phyloP scores from a whole-genome alignment of 1,284 basidiomycete genomes.

The Mycosarcoma maydis region DNA sequence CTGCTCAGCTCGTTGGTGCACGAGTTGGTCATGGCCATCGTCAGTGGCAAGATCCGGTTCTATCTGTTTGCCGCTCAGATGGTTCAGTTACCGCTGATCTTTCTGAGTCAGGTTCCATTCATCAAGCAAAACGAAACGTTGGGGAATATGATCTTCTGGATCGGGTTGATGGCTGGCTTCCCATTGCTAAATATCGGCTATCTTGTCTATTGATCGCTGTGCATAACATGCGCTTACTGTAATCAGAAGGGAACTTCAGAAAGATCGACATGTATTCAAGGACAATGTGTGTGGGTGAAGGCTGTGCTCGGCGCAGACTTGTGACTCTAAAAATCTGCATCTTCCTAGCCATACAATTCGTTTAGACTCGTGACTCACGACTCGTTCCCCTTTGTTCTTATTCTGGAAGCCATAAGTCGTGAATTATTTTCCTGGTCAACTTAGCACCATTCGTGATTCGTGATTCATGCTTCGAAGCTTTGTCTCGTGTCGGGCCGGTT shows the following conservation, averaged over 20 bases:
- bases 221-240: too few relatives aligned
- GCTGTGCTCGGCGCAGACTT: too few relatives aligned
- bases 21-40: slow-evolving; percentile 90
- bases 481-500: too few relatives aligned
- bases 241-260: not conserved
- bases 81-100: slow-evolving; percentile 89
- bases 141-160: slow-evolving; percentile 83
- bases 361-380: too few relatives aligned
- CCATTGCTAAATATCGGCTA: slow-evolving; percentile 87
- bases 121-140: slow-evolving; percentile 53
- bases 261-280: too few relatives aligned
- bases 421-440: too few relatives aligned
- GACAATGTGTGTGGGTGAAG: slow-evolving; percentile 1
- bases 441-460: too few relatives aligned
- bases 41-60: slow-evolving; percentile 65
- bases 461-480: too few relatives aligned
- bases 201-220: slow-evolving; percentile 62
- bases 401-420: too few relatives aligned
- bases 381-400: too few relatives aligned
- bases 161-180: slow-evolving; percentile 83
- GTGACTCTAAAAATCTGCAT: too few relatives aligned
- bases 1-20: slow-evolving; percentile 74
- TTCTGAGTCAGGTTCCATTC: slow-evolving; percentile 73
- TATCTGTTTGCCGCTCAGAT: slow-evolving; percentile 73
- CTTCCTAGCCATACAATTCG: too few relatives aligned